Evolutionary conservation across 2,329 filamentous ascomycete species (phyloP).

Genomic region (Colletotrichum shisoi): DNA sequence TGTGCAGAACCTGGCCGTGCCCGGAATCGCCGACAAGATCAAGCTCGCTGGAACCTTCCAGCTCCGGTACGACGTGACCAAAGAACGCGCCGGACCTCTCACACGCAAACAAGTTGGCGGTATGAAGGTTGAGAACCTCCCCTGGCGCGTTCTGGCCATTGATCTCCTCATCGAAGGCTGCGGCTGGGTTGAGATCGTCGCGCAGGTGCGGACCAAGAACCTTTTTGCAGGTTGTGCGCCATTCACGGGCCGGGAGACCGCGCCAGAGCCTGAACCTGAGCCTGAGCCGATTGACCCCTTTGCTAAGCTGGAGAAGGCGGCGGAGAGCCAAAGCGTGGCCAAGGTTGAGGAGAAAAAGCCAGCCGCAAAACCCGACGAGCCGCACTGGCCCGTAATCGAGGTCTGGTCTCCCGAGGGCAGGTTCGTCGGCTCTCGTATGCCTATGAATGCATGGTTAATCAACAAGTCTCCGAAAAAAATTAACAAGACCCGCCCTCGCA

Average conservation of each 20-base stretch:
- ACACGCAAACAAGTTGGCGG: constrained; percentile 69
- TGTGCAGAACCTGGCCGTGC: constrained; percentile 69
- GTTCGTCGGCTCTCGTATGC: constrained; percentile 71
- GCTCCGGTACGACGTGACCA: constrained; percentile 85
- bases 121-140: constrained; percentile 71
- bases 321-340: constrained; percentile 38
- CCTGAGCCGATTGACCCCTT: constrained; percentile 33
- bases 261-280: constrained; percentile 35
- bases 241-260: constrained; percentile 37
- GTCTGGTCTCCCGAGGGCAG: constrained; percentile 86
- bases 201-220: constrained; percentile 74
- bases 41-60: constrained; percentile 76
- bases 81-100: constrained; percentile 75
- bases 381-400: constrained; percentile 75
- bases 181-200: constrained; percentile 89
- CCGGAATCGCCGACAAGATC: constrained; percentile 66
- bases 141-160: constrained; percentile 79
- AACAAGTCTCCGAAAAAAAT: constrained; percentile 63
- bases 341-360: constrained; percentile 39
- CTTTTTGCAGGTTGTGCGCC: constrained; percentile 47
- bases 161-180: constrained; percentile 92
- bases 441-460: constrained; percentile 76
- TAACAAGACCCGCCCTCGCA: constrained; percentile 66
- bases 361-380: constrained; percentile 33
- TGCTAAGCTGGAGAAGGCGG: constrained; percentile 34